Evolutionary conservation across 1,284 basidiomycete species (phyloP), one percentile per base, ranked within the genome.

Genomic region (Malassezia slooffiae): DNA sequence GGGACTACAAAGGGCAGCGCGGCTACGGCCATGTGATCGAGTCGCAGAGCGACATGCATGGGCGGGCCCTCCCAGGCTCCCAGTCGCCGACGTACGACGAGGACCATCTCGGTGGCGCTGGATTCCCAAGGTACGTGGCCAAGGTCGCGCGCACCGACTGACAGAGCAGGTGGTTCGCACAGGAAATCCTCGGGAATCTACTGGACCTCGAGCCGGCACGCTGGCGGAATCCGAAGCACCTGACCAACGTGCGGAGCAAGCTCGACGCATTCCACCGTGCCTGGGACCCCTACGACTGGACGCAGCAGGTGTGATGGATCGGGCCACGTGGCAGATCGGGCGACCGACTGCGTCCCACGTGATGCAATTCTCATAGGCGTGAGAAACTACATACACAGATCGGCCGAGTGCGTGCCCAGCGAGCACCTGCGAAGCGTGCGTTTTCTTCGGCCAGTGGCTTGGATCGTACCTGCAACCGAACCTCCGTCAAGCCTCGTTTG

Each of bases 181-280:
- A 79, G 5, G 91, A 97, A 70, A 89, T 97, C 57, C 81, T 99
- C 49, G 89, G 91, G 1, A 90, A 86, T 58, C 70, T 95, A 35
- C 72, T 97, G 38, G 87, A 88, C 10, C 65, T 93, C 31, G 88
- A 91, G 66, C 81, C 87, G n/a, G 75, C 84, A 43, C 75, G 76
- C 57, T 96, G 90, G 89, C 75, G 83, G 41, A 77, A 79, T 54
- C 89, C 91, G 1, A 63, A 75, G 76, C 37, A 73, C 75, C 43
- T 50, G 12, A 6, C 31, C 2, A 34, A 35, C 22, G 31, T 27
- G 9, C 27, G 34, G 6, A 38, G 42, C n/a, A 74, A 77, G 53
- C 82, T 88, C 60, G 79, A 77, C 54, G 79, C 82, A 42, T 87
- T 85, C 65, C 79, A 76, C 71, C 75, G 75, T 52, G 38, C 30